A percentile compares a stretch with the other conserved stretches of the same genome.
phyloP scores from a whole-genome alignment of 257 asterid genomes.

The Rehmannia glutinosa region DNA sequence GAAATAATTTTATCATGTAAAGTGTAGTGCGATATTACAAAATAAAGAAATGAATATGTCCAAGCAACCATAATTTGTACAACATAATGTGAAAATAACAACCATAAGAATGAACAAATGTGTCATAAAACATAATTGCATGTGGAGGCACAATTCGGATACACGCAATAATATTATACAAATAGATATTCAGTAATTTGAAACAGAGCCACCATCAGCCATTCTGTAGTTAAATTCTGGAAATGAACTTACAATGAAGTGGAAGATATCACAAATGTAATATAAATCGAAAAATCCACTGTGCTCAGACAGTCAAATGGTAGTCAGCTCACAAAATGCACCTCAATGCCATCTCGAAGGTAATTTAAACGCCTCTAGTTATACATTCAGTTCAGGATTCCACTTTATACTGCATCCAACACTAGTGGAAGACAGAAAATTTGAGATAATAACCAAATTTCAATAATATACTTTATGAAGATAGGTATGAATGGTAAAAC shows the following conservation, averaged over 20 bases:
- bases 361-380: slow-evolving; percentile 15
- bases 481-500: not conserved
- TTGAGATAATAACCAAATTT: not conserved
- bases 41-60: no score
- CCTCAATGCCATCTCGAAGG: slow-evolving; percentile 22
- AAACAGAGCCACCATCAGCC: slow-evolving; percentile 10
- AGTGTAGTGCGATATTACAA: no score
- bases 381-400: slow-evolving; percentile 51
- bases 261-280: not conserved
- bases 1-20: no score
- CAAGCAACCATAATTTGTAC: no score
- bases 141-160: slow-evolving; percentile 1
- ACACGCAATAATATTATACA: slow-evolving; percentile 4
- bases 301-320: not conserved
- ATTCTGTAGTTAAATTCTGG: not conserved
- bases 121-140: not conserved
- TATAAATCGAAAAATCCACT: not conserved
- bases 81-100: no score
- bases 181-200: not conserved
- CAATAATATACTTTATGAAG: not conserved
- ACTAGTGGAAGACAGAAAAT: slow-evolving; percentile 29
- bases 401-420: slow-evolving; percentile 95
- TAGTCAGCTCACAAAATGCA: slow-evolving; percentile 1
- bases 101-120: no score
- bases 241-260: slow-evolving; percentile 1